Evolutionary conservation across 257 asterid species (phyloP).

Genomic region (Plantago ovata): DNA sequence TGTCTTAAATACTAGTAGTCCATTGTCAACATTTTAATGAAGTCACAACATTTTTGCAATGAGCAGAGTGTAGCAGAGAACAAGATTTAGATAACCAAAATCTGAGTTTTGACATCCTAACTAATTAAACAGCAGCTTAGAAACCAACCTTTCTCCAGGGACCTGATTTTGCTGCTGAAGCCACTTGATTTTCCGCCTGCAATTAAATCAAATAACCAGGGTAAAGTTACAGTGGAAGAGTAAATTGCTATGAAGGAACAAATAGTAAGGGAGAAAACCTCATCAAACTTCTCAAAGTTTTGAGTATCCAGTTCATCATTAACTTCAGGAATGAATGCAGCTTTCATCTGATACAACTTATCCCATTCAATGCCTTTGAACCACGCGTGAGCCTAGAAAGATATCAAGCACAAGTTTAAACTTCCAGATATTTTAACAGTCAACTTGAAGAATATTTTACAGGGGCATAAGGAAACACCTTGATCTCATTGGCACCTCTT

Average conservation of each 20-base stretch:
- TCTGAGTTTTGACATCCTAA: neutral
- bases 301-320: slow-evolving; percentile 94
- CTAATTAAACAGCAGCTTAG: slow-evolving; percentile 15
- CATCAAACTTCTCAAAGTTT: slow-evolving; percentile 96
- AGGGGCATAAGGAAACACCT: slow-evolving; percentile 41
- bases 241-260: slow-evolving; percentile 14
- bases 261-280: slow-evolving; percentile 44
- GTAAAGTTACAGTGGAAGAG: slow-evolving; percentile 11
- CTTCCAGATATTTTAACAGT: slow-evolving; percentile 5
- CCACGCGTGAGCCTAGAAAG: slow-evolving; percentile 86
- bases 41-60: no score
- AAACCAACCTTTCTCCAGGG: slow-evolving; percentile 97
- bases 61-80: neutral
- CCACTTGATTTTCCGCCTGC: slow-evolving; percentile 68
- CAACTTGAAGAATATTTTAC: slow-evolving; percentile 13
- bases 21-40: no score
- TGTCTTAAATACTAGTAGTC: no score
- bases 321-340: slow-evolving; percentile 95
- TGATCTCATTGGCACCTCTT: slow-evolving; percentile 85
- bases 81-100: slow-evolving; percentile 10
- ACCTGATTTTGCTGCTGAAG: slow-evolving; percentile 75
- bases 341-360: slow-evolving; percentile 79
- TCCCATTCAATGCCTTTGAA: slow-evolving; percentile 84
- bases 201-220: slow-evolving; percentile 21
- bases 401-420: slow-evolving; percentile 18